Conservation (phyloP, 225 moss, liverwort and hornwort species). For the Polytrichum formosum region DNA sequence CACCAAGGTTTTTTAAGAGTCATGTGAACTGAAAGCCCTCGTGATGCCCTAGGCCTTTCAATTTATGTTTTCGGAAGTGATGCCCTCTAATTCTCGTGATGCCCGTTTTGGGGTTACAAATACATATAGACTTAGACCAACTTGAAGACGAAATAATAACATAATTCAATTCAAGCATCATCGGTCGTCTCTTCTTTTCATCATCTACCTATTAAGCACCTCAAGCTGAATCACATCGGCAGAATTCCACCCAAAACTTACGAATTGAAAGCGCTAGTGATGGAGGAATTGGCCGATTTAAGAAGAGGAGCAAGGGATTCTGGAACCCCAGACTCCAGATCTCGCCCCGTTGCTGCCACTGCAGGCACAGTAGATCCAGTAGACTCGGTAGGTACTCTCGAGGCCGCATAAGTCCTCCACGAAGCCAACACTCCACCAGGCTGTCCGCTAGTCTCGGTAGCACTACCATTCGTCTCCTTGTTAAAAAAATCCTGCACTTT, state of each 20-base stretch:
- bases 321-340: slow-evolving; percentile 92
- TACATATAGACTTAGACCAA: no score
- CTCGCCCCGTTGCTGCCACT: slow-evolving; percentile 37
- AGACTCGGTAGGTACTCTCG: slow-evolving; percentile 35
- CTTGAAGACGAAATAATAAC: no score
- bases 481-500: slow-evolving; percentile 76
- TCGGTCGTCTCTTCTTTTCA: no score
- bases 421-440: slow-evolving; percentile 82
- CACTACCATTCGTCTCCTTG: slow-evolving; percentile 53
- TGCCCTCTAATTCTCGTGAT: no score
- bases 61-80: no score
- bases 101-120: no score
- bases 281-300: slow-evolving; percentile 77
- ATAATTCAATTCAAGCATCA: no score
- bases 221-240: no score
- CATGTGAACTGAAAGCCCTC: no score
- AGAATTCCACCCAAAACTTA: slow-evolving; percentile 22
- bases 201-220: no score
- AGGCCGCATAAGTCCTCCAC: slow-evolving; percentile 78
- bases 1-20: no score
- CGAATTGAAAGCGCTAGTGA: slow-evolving; percentile 84
- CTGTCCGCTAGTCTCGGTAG: slow-evolving; percentile 39
- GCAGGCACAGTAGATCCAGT: slow-evolving; percentile 14
- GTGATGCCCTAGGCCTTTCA: no score
- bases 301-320: slow-evolving; percentile 91